phyloP scores from a whole-genome alignment of 345 rosid genomes.

The Populus davidiana region DNA sequence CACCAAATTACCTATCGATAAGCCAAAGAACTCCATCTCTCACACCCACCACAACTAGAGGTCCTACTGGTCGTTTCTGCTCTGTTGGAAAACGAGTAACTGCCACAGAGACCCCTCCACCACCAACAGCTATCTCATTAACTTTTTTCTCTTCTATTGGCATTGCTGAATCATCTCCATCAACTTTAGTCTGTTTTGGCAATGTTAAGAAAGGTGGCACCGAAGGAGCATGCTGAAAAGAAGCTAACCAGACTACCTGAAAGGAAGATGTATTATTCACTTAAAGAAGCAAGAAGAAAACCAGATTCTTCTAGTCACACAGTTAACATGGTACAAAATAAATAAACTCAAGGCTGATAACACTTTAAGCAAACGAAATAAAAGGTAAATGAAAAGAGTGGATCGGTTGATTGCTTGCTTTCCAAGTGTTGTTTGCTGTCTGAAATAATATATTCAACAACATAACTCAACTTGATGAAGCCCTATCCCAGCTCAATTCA shows the following conservation, averaged over 20 bases:
- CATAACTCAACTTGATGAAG: not conserved
- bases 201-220: conserved; percentile 86
- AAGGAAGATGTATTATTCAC: conserved; percentile 13
- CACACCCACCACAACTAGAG: conserved; percentile 87
- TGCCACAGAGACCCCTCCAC: conserved; percentile 98
- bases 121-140: conserved; percentile 96
- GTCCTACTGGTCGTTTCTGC: conserved; percentile 97
- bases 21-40: conserved; percentile 99
- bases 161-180: conserved; percentile 59
- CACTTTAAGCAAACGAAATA: not conserved
- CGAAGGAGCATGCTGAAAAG: conserved; percentile 93
- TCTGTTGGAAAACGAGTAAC: conserved; percentile 94
- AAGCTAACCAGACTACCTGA: conserved; percentile 96
- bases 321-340: not conserved
- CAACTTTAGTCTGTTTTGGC: conserved; percentile 77
- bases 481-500: not conserved
- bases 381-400: not conserved
- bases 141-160: conserved; percentile 64
- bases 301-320: conserved; percentile 7
- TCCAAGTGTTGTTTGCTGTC: not conserved
- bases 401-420: not conserved
- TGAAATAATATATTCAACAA: not conserved
- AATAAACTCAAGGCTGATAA: not conserved
- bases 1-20: conserved; percentile 66
- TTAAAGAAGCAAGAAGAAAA: not conserved